phyloP scores from a whole-genome alignment of 2,329 filamentous ascomycete species.

The Alternaria infectoria region DNA sequence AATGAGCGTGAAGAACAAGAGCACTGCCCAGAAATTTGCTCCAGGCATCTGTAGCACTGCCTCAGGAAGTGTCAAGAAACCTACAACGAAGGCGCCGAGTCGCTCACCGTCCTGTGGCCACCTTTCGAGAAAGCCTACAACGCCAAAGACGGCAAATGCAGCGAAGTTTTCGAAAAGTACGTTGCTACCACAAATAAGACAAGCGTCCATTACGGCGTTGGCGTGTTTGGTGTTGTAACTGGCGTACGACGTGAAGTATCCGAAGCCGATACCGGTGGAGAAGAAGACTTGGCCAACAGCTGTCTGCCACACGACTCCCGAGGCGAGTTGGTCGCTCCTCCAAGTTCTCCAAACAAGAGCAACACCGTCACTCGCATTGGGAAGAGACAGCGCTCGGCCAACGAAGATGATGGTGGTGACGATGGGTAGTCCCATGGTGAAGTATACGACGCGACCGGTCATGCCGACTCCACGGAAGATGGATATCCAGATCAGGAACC shows the following conservation, averaged over 20 bases:
- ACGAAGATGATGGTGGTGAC: slow-evolving; percentile 63
- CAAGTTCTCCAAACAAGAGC: slow-evolving; percentile 57
- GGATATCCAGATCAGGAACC: slow-evolving; percentile 66
- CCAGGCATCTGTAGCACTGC: slow-evolving; percentile 64
- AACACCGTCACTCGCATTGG: slow-evolving; percentile 61
- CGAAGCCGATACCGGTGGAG: slow-evolving; percentile 64
- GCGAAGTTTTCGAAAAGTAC: slow-evolving; percentile 63
- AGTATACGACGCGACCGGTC: slow-evolving; percentile 66
- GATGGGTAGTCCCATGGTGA: slow-evolving; percentile 67
- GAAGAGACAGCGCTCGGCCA: slow-evolving; percentile 60
- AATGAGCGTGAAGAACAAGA: slow-evolving; percentile 65
- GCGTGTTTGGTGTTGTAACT: slow-evolving; percentile 64
- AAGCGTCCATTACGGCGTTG: slow-evolving; percentile 65
- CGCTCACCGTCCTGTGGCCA: slow-evolving; percentile 53
- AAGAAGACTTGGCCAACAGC: slow-evolving; percentile 67
- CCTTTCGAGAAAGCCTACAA: slow-evolving; percentile 58
- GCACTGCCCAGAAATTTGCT: slow-evolving; percentile 64
- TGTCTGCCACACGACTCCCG: slow-evolving; percentile 64
- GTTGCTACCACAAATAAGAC: slow-evolving; percentile 63
- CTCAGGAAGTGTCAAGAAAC: slow-evolving; percentile 64
- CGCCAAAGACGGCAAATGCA: slow-evolving; percentile 61
- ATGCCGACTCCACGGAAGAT: slow-evolving; percentile 65
- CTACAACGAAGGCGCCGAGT: slow-evolving; percentile 63
- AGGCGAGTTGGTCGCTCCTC: slow-evolving; percentile 59
- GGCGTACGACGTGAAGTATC: slow-evolving; percentile 63